These are phyloP conservation scores for Lepidopterella palustris DNA, from an alignment of 495 filamentous ascomycete genomes.

Conservation along the genomic window DNA sequence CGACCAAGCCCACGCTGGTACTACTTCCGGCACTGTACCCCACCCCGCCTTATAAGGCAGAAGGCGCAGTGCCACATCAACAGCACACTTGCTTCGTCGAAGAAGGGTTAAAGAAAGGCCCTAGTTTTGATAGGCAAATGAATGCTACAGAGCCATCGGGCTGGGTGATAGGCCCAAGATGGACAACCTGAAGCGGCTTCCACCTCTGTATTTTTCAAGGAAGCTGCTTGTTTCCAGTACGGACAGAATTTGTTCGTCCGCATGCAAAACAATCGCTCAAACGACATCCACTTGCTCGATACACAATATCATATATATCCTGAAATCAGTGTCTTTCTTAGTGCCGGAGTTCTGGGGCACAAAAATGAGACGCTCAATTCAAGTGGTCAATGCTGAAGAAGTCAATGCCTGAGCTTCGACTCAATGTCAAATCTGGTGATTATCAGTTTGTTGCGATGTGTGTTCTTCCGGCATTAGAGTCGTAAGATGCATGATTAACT, in stretches of 20 bases:
- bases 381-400: no score
- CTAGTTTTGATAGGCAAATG: no score
- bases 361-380: no score
- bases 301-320: slow-evolving; percentile 99
- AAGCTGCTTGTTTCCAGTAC: slow-evolving; percentile 87
- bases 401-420: no score
- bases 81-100: slow-evolving; percentile 91
- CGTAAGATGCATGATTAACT: no score
- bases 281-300: slow-evolving; percentile 89
- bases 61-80: slow-evolving; percentile 97
- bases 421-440: no score
- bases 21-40: no score
- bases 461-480: no score
- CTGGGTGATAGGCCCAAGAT: slow-evolving; percentile 97
- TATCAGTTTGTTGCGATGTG: no score
- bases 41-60: slow-evolving; percentile 98
- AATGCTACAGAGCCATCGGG: no score
- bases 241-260: slow-evolving; percentile 97
- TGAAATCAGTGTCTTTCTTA: slow-evolving; percentile 85
- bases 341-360: no score
- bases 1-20: no score
- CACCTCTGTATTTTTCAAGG: slow-evolving; percentile 87
- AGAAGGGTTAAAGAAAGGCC: slow-evolving; percentile 94
- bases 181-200: slow-evolving; percentile 94
- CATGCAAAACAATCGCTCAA: slow-evolving; percentile 87